These are phyloP conservation scores for Syzygium grande DNA, from an alignment of 345 rosid species.

Conservation along the genomic window DNA sequence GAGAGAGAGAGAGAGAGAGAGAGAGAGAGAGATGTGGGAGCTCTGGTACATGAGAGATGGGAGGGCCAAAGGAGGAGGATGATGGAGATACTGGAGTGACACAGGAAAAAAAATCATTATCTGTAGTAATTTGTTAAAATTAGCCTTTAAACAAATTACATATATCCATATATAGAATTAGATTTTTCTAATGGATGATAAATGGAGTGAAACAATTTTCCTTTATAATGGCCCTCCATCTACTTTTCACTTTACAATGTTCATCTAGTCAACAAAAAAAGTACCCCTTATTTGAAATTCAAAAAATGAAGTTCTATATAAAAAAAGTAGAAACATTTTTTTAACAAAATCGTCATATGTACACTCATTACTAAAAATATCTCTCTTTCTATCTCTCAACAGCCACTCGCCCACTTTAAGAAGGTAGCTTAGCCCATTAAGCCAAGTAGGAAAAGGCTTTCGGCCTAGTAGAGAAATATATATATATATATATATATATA, in stretches of 20 bases:
- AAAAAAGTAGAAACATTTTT: not conserved
- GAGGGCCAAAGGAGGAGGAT: not conserved
- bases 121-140: not conserved
- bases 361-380: not conserved
- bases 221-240: not conserved
- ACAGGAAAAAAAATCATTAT: not conserved
- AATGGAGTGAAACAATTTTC: not conserved
- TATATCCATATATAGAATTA: not conserved
- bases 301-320: not conserved
- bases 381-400: not conserved
- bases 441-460: not conserved
- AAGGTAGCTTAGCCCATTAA: not conserved
- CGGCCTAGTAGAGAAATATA: not conserved
- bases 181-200: not conserved
- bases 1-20: not conserved
- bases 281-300: not conserved
- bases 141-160: not conserved
- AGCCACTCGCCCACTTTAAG: not conserved
- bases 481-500: no score
- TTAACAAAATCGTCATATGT: not conserved
- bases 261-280: not conserved
- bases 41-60: not conserved
- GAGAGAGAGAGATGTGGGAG: not conserved
- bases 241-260: not conserved
- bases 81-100: not conserved